Percentiles rank a stretch among this genome's conserved stretches.
phyloP scores from a whole-genome alignment of 441 rosid species.

The Flueggea neowawraea region DNA sequence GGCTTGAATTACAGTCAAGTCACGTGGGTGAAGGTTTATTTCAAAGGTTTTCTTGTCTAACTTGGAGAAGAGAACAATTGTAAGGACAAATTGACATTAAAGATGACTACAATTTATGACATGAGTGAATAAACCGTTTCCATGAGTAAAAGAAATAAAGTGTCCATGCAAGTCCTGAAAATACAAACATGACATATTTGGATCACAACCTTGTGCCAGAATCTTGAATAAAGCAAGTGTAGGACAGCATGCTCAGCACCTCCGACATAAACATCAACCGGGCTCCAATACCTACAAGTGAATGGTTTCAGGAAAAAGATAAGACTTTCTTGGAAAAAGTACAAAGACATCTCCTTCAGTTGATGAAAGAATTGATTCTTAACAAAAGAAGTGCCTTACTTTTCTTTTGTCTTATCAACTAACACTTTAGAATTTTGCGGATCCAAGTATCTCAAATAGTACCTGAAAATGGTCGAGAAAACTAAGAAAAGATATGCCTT shows the following conservation, averaged over 20 bases:
- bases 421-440: slow-evolving; percentile 72
- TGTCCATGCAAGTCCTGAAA: slow-evolving; percentile 1
- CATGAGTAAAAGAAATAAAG: not conserved
- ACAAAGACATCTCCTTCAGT: not conserved
- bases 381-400: slow-evolving; percentile 35
- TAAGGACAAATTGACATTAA: not conserved
- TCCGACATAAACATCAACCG: slow-evolving; percentile 93
- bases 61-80: not conserved
- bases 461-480: slow-evolving; percentile 47
- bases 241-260: slow-evolving; percentile 99
- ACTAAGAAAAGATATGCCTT: slow-evolving; percentile 8
- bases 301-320: slow-evolving; percentile 4
- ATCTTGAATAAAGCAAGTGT: slow-evolving; percentile 92
- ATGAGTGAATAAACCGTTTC: not conserved
- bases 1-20: too few relatives aligned
- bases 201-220: slow-evolving; percentile 93
- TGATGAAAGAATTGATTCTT: not conserved
- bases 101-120: not conserved
- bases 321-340: not conserved
- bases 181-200: slow-evolving; percentile 5
- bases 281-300: slow-evolving; percentile 80
- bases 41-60: not conserved
- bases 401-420: slow-evolving; percentile 80
- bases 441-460: slow-evolving; percentile 97
- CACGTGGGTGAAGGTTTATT: not conserved